These are phyloP conservation scores for Ophiostoma australiae DNA, from an alignment of 2,329 filamentous ascomycete genomes.

Conservation along the genomic window DNA sequence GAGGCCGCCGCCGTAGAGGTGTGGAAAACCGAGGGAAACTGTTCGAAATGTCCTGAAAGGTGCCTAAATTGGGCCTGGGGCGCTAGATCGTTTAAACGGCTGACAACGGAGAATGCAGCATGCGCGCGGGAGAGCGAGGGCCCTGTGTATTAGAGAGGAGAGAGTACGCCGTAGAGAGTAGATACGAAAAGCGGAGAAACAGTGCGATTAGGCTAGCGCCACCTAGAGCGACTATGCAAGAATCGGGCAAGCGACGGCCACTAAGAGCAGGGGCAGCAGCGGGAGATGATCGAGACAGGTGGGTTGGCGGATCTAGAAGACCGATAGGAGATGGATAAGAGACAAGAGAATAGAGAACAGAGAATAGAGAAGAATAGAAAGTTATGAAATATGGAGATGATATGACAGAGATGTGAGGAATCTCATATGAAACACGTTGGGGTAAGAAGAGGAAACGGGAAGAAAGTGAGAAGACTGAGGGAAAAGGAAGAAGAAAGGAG, in stretches of 20 bases:
- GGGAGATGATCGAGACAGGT: constrained; percentile 17
- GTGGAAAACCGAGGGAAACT: background rate
- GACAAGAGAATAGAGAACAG: background rate
- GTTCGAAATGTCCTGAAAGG: background rate
- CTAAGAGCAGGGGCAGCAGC: constrained; percentile 20
- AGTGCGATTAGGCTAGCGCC: constrained; percentile 11
- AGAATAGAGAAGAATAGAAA: background rate
- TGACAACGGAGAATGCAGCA: background rate
- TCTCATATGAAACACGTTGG: background rate
- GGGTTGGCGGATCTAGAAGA: constrained; percentile 13
- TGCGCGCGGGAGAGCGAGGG: background rate
- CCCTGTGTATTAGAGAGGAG: background rate
- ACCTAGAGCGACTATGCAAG: constrained; percentile 16
- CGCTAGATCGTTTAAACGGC: background rate
- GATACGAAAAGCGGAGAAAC: constrained; percentile 13
- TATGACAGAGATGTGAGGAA: background rate
- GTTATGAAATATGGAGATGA: background rate
- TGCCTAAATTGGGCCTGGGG: background rate
- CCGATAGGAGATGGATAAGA: background rate
- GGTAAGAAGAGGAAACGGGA: background rate
- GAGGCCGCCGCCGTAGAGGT: background rate
- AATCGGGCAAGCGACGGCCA: constrained; percentile 18
- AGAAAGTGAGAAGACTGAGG: background rate
- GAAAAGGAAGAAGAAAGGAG: background rate
- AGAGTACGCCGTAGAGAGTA: no score